Percentiles rank a stretch among this genome's conserved stretches.
phyloP scores from a whole-genome alignment of 257 asterid species.

The Plantago elongata region DNA sequence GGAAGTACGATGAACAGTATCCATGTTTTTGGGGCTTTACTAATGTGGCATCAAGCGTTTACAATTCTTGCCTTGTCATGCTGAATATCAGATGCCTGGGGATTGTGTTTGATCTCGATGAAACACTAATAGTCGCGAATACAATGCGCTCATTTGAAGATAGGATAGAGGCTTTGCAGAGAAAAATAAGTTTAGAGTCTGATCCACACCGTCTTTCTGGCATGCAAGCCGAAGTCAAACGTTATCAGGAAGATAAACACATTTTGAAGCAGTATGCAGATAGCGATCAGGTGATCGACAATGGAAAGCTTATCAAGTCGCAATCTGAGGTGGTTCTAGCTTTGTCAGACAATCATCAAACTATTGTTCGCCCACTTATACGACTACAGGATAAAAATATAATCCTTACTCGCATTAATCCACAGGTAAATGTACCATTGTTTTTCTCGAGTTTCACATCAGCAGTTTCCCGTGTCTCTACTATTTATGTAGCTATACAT shows the following conservation, averaged over 20 bases:
- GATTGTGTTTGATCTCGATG: slow-evolving; percentile 96
- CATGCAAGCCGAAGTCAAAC: slow-evolving; percentile 78
- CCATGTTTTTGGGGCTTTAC: slow-evolving; percentile 96
- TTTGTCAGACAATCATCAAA: slow-evolving; percentile 69
- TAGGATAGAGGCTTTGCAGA: slow-evolving; percentile 76
- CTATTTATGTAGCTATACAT: no score
- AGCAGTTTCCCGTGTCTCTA: no score
- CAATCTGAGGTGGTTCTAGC: slow-evolving; percentile 87
- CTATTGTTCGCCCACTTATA: slow-evolving; percentile 86
- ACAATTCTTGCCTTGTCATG: slow-evolving; percentile 81
- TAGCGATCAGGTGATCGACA: slow-evolving; percentile 78
- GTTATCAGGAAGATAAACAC: slow-evolving; percentile 81
- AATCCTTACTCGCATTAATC: slow-evolving; percentile 90
- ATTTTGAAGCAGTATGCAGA: slow-evolving; percentile 96
- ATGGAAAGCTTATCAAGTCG: slow-evolving; percentile 75
- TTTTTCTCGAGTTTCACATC: slow-evolving; percentile 4
- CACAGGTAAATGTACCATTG: slow-evolving; percentile 45
- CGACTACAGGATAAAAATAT: slow-evolving; percentile 83
- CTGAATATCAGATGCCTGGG: slow-evolving; percentile 94
- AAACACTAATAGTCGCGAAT: slow-evolving; percentile 94
- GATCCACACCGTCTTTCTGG: slow-evolving; percentile 82
- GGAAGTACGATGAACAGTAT: slow-evolving; percentile 51
- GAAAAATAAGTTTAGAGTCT: slow-evolving; percentile 62
- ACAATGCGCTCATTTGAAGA: slow-evolving; percentile 98
- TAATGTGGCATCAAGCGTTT: slow-evolving; percentile 60